A percentile compares a stretch with the other conserved stretches of the same genome.
Evolutionary conservation across 305 asterid species (phyloP).

Genomic region (Fraxinus nigra): DNA sequence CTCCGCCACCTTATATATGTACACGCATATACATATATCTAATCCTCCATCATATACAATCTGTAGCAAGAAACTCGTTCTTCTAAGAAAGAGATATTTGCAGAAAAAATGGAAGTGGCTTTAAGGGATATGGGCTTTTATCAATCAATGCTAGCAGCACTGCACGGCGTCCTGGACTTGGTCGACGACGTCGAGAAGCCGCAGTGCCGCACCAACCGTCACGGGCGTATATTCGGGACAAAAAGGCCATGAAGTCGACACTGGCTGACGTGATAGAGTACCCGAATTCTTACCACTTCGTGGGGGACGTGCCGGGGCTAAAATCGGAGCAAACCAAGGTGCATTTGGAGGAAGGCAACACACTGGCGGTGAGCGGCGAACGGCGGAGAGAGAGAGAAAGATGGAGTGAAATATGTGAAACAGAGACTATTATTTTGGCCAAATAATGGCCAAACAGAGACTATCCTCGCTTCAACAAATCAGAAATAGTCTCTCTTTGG

Average conservation of each 20-base stretch:
- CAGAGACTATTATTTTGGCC: too few relatives aligned
- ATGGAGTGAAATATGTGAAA: constrained; percentile 21
- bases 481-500: not conserved
- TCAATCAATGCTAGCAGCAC: not conserved
- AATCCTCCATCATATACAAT: too few relatives aligned
- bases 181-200: not conserved
- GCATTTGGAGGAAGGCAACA: constrained; percentile 30
- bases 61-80: too few relatives aligned
- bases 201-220: not conserved
- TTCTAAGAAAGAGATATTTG: not conserved
- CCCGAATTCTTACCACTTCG: constrained; percentile 16
- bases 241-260: constrained; percentile 27
- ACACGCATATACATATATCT: not conserved
- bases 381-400: constrained; percentile 22
- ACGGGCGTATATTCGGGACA: constrained; percentile 18
- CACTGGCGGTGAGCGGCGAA: constrained; percentile 23
- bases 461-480: too few relatives aligned
- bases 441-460: too few relatives aligned
- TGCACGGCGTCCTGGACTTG: not conserved
- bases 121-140: not conserved
- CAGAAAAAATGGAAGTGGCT: not conserved
- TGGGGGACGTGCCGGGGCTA: constrained; percentile 33
- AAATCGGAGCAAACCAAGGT: constrained; percentile 20
- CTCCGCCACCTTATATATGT: too few relatives aligned
- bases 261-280: constrained; percentile 28